phyloP scores from a whole-genome alignment of 2,329 filamentous ascomycete genomes.

The Aspergillus japonicus region DNA sequence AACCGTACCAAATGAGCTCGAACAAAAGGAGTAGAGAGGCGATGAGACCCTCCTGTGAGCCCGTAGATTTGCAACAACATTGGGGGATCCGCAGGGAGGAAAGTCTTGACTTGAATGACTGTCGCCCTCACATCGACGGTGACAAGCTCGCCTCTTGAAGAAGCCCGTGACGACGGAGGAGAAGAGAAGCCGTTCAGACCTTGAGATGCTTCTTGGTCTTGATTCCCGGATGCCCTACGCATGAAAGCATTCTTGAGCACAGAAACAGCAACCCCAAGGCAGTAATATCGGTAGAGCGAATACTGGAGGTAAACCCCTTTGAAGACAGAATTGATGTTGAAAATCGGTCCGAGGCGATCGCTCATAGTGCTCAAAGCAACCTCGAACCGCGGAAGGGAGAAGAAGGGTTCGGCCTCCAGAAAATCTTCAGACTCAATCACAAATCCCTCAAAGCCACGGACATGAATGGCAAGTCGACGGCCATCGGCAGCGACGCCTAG shows the following conservation, averaged over 20 bases:
- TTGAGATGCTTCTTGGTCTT: slow-evolving; percentile 8
- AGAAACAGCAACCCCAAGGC: slow-evolving; percentile 75
- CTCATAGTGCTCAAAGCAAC: slow-evolving; percentile 80
- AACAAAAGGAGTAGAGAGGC: slow-evolving; percentile 83
- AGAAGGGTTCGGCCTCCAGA: slow-evolving; percentile 80
- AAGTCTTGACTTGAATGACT: slow-evolving; percentile 82
- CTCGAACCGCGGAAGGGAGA: slow-evolving; percentile 83
- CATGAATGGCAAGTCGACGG: slow-evolving; percentile 74
- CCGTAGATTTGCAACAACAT: slow-evolving; percentile 87
- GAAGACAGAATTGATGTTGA: slow-evolving; percentile 80
- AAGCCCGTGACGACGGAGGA: slow-evolving; percentile 27
- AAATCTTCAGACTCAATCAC: slow-evolving; percentile 84
- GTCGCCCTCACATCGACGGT: slow-evolving; percentile 79
- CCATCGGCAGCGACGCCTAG: slow-evolving; percentile 64
- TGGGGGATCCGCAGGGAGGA: slow-evolving; percentile 83
- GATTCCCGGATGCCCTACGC: slow-evolving; percentile 23
- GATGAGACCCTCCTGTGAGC: slow-evolving; percentile 77
- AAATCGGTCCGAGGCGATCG: slow-evolving; percentile 81
- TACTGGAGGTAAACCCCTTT: slow-evolving; percentile 81
- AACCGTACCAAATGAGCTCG: slow-evolving; percentile 75
- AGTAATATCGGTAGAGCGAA: slow-evolving; percentile 90
- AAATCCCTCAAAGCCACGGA: slow-evolving; percentile 81
- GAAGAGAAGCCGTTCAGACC: slow-evolving; percentile 20
- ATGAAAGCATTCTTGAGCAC: slow-evolving; percentile 70
- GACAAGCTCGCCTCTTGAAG: slow-evolving; percentile 61